Base-by-base conservation (phyloP, 2,329 filamentous ascomycete genomes). In the Alternaria tenuissima region DNA sequence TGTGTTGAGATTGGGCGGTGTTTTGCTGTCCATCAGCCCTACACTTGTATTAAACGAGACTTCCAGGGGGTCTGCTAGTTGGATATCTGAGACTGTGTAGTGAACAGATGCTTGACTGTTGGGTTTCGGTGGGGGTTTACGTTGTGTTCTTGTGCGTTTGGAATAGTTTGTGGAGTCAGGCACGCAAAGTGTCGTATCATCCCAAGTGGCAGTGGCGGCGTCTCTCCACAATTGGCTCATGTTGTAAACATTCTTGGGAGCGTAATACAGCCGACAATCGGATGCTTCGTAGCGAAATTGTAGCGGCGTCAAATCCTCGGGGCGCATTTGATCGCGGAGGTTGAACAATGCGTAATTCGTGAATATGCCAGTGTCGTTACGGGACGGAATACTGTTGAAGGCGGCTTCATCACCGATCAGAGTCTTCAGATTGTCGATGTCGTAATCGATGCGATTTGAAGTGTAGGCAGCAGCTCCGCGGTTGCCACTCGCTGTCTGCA, bases 381-480 rank as follows among this genome's bases (percentile, higher is more conserved):
- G 46, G 30, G 22, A 51, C 34, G 57, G 34, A 39, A 54, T 49
- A 16, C 32, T 43, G 42, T 36, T 52, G 2, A 64, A 30, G 24
- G 48, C 53, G 1, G 52, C 28, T 11, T 62, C 36, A 9, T 62
- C 42, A 5, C 43, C 48, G 22, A 14, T 30, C 7, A 20, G 28
- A 41, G 39, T 16, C 12, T 14, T 14, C 5, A 14, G 14, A 5
- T 14, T 14, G 14, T 14, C 3, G 32, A 36, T 36, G 32, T 57
- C 36, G 28, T 11, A 41, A 34, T 64, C 59, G 12, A 76, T 49
- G 68, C 73, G 47, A 77, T 78, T 57, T 69, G 65, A 65, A 36
- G 62, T 62, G 59, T 69, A 71, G 3, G 80, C 71, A 59, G 80
- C 73, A 0, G 78, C 74, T 18, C 88, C 88, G 61, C 88, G 86